Evolutionary conservation across 2,329 filamentous ascomycete species (phyloP).

Genomic region (Alternaria hordeiaustralica): DNA sequence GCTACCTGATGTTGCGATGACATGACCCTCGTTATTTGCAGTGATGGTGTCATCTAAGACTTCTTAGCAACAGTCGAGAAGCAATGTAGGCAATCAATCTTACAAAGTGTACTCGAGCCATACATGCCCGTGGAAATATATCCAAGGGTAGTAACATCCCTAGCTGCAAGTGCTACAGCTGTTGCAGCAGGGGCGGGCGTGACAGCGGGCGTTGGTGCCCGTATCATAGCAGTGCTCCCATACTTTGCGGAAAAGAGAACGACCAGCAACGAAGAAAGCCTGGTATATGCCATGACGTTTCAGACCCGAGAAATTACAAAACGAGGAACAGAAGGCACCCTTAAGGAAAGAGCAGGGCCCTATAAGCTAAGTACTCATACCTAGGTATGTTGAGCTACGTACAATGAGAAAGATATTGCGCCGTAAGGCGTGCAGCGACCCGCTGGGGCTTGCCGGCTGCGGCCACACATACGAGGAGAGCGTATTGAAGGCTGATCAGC

Average conservation of each 20-base stretch:
- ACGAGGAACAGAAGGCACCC: not conserved
- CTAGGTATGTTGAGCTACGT: not conserved
- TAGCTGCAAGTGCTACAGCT: conserved; percentile 6
- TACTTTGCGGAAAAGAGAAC: not conserved
- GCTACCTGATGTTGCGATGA: conserved; percentile 13
- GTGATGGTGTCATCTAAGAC: conserved; percentile 17
- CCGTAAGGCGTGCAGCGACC: conserved; percentile 9
- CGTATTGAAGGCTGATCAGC: conserved; percentile 9
- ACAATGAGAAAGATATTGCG: not conserved
- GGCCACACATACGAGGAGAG: not conserved
- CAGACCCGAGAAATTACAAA: not conserved
- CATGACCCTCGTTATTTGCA: conserved; percentile 8
- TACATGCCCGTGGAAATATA: conserved; percentile 9
- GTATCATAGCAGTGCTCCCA: conserved; percentile 10
- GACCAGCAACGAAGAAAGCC: conserved; percentile 3
- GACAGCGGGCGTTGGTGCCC: conserved; percentile 8
- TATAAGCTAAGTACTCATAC: not conserved
- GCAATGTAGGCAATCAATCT: not conserved
- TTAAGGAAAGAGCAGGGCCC: not conserved
- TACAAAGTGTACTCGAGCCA: conserved; percentile 19
- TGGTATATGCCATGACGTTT: conserved; percentile 5
- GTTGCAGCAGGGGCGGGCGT: conserved; percentile 14
- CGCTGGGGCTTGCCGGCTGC: conserved; percentile 12
- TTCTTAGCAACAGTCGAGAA: not conserved
- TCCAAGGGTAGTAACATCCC: conserved; percentile 17